These are phyloP conservation scores for Metarhizium anisopliae DNA, from an alignment of 2,329 filamentous ascomycete genomes.

Conservation along the genomic window DNA sequence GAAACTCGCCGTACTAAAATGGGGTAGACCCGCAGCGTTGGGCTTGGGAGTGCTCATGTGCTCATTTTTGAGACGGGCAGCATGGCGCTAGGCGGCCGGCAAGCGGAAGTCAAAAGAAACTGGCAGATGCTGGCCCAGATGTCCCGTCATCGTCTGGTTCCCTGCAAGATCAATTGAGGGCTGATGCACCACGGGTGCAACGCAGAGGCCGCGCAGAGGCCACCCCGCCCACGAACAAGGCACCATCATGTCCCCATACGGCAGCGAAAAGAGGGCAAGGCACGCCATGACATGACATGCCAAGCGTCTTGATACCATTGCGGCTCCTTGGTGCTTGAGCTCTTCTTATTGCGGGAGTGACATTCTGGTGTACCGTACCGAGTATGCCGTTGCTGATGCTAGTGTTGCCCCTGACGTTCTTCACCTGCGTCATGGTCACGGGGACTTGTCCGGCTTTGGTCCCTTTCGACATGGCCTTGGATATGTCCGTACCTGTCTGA, in stretches of 20 bases:
- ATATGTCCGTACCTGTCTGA: too few species aligned
- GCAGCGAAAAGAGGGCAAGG: not conserved
- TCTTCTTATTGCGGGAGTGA: too few species aligned
- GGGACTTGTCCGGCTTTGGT: too few species aligned
- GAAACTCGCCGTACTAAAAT: constrained; percentile 2
- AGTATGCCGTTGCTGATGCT: too few species aligned
- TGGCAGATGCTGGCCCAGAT: not conserved
- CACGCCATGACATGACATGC: not conserved
- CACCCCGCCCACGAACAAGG: too few species aligned
- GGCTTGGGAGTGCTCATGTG: constrained; percentile 36
- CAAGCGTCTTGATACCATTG: too few species aligned
- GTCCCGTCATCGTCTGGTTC: not conserved
- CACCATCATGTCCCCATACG: not conserved
- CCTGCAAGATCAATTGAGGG: not conserved
- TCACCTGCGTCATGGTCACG: too few species aligned
- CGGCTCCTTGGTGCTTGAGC: too few species aligned
- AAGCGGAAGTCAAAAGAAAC: constrained; percentile 23
- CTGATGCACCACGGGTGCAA: not conserved
- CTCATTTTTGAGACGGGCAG: constrained; percentile 32
- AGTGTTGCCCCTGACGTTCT: too few species aligned
- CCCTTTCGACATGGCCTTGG: too few species aligned
- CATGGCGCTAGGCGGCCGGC: constrained; percentile 27
- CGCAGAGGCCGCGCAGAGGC: not conserved
- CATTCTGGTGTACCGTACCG: too few species aligned
- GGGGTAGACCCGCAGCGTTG: constrained; percentile 26